A percentile compares a stretch with the other conserved stretches of the same genome.
Conservation (phyloP, 495 filamentous ascomycete genomes). For the Parathielavia appendiculata region DNA sequence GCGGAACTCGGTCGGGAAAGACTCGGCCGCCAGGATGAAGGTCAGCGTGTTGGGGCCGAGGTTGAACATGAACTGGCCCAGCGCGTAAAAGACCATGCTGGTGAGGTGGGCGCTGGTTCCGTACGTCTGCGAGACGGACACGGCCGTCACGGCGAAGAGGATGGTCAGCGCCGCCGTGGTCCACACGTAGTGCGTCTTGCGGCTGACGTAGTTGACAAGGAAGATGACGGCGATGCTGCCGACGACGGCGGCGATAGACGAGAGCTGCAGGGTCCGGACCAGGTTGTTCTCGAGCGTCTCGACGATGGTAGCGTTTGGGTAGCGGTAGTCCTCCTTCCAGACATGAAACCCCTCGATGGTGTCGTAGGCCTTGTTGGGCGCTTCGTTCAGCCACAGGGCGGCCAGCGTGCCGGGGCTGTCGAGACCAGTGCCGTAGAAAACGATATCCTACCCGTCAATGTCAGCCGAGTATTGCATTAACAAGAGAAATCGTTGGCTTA, state of each 20-base stretch:
- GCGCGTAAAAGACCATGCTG: slow-evolving; percentile 1
- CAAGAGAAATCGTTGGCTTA: neutral
- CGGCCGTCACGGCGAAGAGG: neutral
- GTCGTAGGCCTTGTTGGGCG: neutral
- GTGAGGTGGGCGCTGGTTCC: neutral
- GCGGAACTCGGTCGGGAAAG: slow-evolving; percentile 1
- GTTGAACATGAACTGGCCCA: slow-evolving; percentile 1
- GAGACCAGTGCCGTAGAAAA: neutral
- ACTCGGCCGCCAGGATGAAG: slow-evolving; percentile 3
- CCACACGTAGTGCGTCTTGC: neutral
- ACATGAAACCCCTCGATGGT: neutral
- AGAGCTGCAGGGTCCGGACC: neutral
- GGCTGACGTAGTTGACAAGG: neutral
- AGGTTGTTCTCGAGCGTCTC: neutral
- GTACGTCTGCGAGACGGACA: neutral
- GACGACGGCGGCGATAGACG: neutral
- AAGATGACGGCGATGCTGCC: neutral
- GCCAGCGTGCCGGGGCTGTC: neutral
- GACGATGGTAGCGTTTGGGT: neutral
- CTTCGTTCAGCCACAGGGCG: neutral
- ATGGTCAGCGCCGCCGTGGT: neutral
- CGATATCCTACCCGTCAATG: neutral
- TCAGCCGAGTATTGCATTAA: neutral
- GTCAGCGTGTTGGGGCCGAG: slow-evolving; percentile 7
- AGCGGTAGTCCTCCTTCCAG: neutral